Conservation (phyloP, 352 stramenopile species). For the Aphanomyces stellatus region DNA sequence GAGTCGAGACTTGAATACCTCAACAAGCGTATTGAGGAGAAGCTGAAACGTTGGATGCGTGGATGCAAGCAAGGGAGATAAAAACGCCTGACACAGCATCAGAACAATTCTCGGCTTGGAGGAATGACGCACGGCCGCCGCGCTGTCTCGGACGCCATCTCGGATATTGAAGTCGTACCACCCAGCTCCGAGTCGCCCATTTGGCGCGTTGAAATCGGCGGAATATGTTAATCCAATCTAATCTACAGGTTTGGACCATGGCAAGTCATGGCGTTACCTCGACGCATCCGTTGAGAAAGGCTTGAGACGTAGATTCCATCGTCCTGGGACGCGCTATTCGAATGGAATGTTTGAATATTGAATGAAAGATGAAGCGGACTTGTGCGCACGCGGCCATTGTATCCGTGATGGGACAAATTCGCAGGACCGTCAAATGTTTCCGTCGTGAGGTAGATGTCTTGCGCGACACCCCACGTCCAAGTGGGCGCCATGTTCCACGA, state of each 20-base stretch:
- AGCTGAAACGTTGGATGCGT: slow-evolving; percentile 40
- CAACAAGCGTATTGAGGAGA: slow-evolving; percentile 46
- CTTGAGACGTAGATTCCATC: slow-evolving; percentile 29
- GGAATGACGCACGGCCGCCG: slow-evolving; percentile 23
- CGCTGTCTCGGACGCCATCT: slow-evolving; percentile 73
- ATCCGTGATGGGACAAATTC: slow-evolving; percentile 45
- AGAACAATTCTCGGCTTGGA: neutral
- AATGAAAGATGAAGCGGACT: slow-evolving; percentile 23
- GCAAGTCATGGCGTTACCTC: slow-evolving; percentile 13
- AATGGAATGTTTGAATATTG: neutral
- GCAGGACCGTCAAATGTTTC: slow-evolving; percentile 56
- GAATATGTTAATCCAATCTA: slow-evolving; percentile 41
- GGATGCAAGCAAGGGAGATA: slow-evolving; percentile 44
- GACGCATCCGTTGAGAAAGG: slow-evolving; percentile 47
- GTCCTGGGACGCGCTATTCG: slow-evolving; percentile 1
- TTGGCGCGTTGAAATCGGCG: slow-evolving; percentile 76
- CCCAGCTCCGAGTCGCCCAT: slow-evolving; percentile 49
- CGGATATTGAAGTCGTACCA: slow-evolving; percentile 86
- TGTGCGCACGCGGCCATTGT: slow-evolving; percentile 45
- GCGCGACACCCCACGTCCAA: slow-evolving; percentile 69
- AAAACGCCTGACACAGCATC: slow-evolving; percentile 31
- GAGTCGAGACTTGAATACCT: slow-evolving; percentile 27
- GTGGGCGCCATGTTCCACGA: slow-evolving; percentile 52
- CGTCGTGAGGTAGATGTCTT: slow-evolving; percentile 61
- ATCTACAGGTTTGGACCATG: neutral